Evolutionary conservation across 176 grass and related monocot genomes (phyloP).

Genomic region (Microstegium vimineum): DNA sequence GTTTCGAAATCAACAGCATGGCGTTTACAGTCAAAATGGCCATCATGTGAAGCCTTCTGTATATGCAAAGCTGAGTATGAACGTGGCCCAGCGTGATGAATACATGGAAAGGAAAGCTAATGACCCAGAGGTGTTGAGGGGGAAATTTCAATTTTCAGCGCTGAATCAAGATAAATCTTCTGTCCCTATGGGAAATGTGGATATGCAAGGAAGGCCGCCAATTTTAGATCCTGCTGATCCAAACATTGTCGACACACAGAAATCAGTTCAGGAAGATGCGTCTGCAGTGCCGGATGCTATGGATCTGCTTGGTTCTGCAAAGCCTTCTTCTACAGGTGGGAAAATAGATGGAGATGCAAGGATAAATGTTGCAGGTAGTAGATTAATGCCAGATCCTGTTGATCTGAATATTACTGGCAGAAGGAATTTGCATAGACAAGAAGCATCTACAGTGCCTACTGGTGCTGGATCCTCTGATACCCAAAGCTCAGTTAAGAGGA

Average conservation of each 20-base stretch:
- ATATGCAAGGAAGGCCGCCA: constrained; percentile 1
- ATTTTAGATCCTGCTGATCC: background rate
- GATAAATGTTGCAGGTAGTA: constrained; percentile 16
- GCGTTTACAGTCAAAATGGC: constrained; percentile 3
- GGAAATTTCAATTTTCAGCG: constrained; percentile 22
- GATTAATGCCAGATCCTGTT: constrained; percentile 1
- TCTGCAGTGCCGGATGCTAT: constrained; percentile 15
- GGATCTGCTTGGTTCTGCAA: constrained; percentile 19
- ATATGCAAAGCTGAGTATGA: constrained; percentile 18
- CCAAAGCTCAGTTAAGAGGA: constrained; percentile 38
- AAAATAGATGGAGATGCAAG: constrained; percentile 8
- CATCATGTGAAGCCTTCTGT: constrained; percentile 15
- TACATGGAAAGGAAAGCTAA: constrained; percentile 32
- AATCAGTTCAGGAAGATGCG: constrained; percentile 19
- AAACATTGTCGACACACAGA: constrained; percentile 12
- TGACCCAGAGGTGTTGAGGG: constrained; percentile 28
- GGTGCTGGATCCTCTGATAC: constrained; percentile 17
- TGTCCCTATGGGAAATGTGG: constrained; percentile 6
- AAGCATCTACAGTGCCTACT: constrained; percentile 1
- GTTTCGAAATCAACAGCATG: constrained; percentile 35
- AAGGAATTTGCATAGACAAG: constrained; percentile 24
- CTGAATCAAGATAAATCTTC: constrained; percentile 33
- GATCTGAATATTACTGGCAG: constrained; percentile 9
- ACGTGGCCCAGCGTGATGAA: constrained; percentile 20
- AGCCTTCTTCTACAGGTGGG: constrained; percentile 25